These are phyloP conservation scores for Vitis vinifera DNA, from an alignment of 164 flowering plant species.

Conservation along the genomic window DNA sequence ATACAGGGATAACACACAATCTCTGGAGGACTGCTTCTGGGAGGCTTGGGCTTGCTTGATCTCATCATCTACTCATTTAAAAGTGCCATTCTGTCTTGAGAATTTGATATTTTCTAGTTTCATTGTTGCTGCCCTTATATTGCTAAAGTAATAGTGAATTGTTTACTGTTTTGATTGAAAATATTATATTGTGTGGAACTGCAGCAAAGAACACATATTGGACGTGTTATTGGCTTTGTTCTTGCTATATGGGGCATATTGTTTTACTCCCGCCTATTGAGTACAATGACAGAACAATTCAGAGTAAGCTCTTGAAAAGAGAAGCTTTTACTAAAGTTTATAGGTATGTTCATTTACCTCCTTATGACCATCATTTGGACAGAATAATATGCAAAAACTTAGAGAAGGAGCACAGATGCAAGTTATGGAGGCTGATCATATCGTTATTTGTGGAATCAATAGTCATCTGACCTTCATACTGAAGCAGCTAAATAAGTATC, in stretches of 20 bases:
- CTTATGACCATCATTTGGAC: conserved; percentile 25
- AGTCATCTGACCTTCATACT: conserved; percentile 80
- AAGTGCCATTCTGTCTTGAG: conserved; percentile 38
- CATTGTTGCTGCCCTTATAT: neutral
- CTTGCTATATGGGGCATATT: conserved; percentile 97
- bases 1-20: conserved; percentile 54
- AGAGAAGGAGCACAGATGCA: conserved; percentile 97
- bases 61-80: conserved; percentile 95
- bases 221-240: conserved; percentile 83
- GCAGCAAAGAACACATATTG: conserved; percentile 91
- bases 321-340: conserved; percentile 2
- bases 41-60: conserved; percentile 99
- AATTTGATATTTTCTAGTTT: conserved; percentile 6
- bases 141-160: conserved; percentile 1
- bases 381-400: conserved; percentile 90
- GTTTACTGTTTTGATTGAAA: neutral
- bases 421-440: conserved; percentile 91
- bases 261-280: conserved; percentile 86
- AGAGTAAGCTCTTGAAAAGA: conserved; percentile 57
- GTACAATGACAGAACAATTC: conserved; percentile 99
- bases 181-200: conserved; percentile 18
- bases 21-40: conserved; percentile 97
- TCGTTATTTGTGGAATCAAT: conserved; percentile 89
- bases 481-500: conserved; percentile 92
- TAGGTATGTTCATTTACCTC: conserved; percentile 4